Percentiles rank a stretch among this genome's conserved stretches.
These are phyloP conservation scores for Boletus sp. DNA, from an alignment of 1,284 basidiomycete species.

Conservation along the genomic window DNA sequence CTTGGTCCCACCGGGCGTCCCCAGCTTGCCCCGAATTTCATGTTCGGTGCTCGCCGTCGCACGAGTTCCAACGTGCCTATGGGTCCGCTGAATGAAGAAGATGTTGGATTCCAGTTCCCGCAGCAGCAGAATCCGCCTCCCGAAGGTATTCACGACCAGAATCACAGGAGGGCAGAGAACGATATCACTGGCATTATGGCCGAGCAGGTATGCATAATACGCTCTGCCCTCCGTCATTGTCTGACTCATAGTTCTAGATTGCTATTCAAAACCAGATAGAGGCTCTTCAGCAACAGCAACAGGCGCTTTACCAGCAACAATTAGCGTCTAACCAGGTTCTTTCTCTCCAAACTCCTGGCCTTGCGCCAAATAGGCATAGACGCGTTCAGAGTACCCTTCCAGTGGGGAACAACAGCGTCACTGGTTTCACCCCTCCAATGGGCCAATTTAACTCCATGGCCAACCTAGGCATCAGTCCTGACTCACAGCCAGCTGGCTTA, in stretches of 20 bases:
- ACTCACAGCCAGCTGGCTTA: slow-evolving; percentile 59
- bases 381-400: slow-evolving; percentile 87
- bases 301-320: slow-evolving; percentile 83
- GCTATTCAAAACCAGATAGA: slow-evolving; percentile 89
- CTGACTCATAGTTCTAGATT: slow-evolving; percentile 51
- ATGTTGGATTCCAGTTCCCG: slow-evolving; percentile 76
- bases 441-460: slow-evolving; percentile 62
- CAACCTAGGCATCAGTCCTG: slow-evolving; percentile 56
- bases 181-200: slow-evolving; percentile 86
- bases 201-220: slow-evolving; percentile 62
- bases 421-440: slow-evolving; percentile 55
- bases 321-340: slow-evolving; percentile 73
- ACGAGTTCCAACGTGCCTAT: slow-evolving; percentile 46
- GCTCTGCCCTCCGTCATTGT: not conserved
- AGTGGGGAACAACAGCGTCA: slow-evolving; percentile 44
- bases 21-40: slow-evolving; percentile 84
- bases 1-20: slow-evolving; percentile 80
- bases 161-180: slow-evolving; percentile 57
- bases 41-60: slow-evolving; percentile 76
- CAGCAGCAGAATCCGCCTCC: slow-evolving; percentile 52
- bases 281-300: slow-evolving; percentile 84
- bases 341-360: slow-evolving; percentile 65
- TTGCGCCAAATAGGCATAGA: slow-evolving; percentile 71
- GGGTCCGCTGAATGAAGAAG: slow-evolving; percentile 75
- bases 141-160: slow-evolving; percentile 41